These are phyloP conservation scores for Rhodotorula sp. DNA, from an alignment of 1,284 basidiomycete species.

Conservation along the genomic window DNA sequence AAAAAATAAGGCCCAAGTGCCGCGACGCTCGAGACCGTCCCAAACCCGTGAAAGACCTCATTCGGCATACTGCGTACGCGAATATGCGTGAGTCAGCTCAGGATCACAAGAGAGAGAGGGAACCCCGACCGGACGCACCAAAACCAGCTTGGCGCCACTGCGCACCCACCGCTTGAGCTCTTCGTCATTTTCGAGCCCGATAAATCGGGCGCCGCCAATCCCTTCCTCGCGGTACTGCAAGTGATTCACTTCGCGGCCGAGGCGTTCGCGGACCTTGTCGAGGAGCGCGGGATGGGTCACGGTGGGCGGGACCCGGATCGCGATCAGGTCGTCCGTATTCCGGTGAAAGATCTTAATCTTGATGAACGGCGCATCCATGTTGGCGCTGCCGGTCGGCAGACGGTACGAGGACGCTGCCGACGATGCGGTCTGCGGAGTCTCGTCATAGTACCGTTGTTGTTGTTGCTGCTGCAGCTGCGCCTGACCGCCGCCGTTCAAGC, in stretches of 20 bases:
- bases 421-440: not conserved
- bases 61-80: no score
- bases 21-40: not conserved
- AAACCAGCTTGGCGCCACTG: constrained; percentile 39
- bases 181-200: constrained; percentile 38
- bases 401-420: not conserved
- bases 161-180: constrained; percentile 44
- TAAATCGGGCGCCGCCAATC: constrained; percentile 38
- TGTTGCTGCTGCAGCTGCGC: constrained; percentile 3
- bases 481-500: constrained; percentile 20
- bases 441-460: not conserved
- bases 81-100: not conserved
- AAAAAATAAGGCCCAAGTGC: not conserved
- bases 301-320: constrained; percentile 93
- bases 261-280: constrained; percentile 81
- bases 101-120: no score
- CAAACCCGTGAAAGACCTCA: not conserved
- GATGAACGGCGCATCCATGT: constrained; percentile 70
- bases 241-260: constrained; percentile 70
- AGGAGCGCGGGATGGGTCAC: constrained; percentile 81
- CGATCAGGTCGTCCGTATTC: constrained; percentile 87
- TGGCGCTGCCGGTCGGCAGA: constrained; percentile 35
- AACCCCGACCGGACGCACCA: constrained; percentile 20
- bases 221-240: constrained; percentile 59
- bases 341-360: constrained; percentile 98